Evolutionary conservation across 495 filamentous ascomycete genomes (phyloP).

Genomic region (Podospora pseudocomata): DNA sequence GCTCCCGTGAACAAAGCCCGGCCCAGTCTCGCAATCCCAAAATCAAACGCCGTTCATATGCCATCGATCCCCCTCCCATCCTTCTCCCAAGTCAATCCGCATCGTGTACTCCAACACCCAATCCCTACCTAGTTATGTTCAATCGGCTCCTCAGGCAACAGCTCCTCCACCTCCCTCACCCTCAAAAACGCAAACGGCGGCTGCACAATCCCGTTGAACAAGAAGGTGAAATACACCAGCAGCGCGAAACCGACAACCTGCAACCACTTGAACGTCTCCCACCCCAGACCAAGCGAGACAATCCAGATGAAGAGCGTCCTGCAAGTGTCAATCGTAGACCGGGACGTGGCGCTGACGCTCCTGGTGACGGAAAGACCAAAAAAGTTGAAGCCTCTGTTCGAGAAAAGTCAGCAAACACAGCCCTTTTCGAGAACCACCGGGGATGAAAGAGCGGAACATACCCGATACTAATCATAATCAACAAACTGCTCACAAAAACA

Average conservation of each 20-base stretch:
- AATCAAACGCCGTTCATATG: background rate
- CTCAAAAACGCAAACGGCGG: constrained; percentile 61
- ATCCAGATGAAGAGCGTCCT: constrained; percentile 98
- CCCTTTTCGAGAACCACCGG: background rate
- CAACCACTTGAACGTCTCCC: constrained; percentile 98
- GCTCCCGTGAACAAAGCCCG: no score
- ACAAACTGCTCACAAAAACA: constrained; percentile 68
- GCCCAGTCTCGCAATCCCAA: no score
- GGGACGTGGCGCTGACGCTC: constrained; percentile 80
- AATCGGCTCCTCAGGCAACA: constrained; percentile 82
- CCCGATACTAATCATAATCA: constrained; percentile 98
- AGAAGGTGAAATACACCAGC: constrained; percentile 92
- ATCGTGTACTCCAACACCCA: no score
- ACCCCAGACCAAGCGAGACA: constrained; percentile 85
- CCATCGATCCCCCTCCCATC: background rate
- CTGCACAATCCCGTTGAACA: constrained; percentile 89
- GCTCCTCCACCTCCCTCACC: constrained; percentile 58
- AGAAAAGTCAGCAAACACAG: background rate
- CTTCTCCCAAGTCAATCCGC: background rate
- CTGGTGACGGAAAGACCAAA: constrained; percentile 93
- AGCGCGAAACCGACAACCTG: constrained; percentile 85
- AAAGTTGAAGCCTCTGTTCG: constrained; percentile 86
- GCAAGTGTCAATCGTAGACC: constrained; percentile 95
- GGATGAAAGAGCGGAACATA: constrained; percentile 43
- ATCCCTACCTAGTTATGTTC: constrained; percentile 56